Evolutionary conservation across 2,329 filamentous ascomycete species (phyloP).

Genomic region (Zymoseptoria crescenta): DNA sequence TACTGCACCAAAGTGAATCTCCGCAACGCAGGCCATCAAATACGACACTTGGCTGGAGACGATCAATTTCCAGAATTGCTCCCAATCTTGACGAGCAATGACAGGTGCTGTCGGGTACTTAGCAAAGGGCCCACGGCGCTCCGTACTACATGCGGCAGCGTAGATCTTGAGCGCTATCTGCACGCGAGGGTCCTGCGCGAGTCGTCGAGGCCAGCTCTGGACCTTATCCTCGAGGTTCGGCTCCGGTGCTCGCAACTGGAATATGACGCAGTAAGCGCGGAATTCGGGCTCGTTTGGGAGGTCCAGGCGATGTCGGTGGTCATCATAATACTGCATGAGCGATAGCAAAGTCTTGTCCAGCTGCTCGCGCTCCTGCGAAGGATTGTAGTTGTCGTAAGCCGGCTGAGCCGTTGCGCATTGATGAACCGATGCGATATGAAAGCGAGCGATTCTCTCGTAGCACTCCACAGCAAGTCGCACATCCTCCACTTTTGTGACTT

Average conservation of each 20-base stretch:
- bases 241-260: constrained; percentile 42
- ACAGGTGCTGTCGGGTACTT: constrained; percentile 39
- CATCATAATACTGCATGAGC: constrained; percentile 53
- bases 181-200: constrained; percentile 46
- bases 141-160: constrained; percentile 47
- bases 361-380: constrained; percentile 56
- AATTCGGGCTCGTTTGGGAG: constrained; percentile 58
- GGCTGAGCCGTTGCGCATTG: constrained; percentile 46
- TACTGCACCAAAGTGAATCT: constrained; percentile 54
- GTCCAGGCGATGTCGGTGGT: constrained; percentile 41
- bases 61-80: constrained; percentile 50
- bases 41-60: constrained; percentile 51
- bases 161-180: constrained; percentile 51
- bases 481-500: constrained; percentile 49
- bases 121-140: constrained; percentile 44
- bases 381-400: constrained; percentile 45
- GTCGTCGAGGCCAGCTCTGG: constrained; percentile 45
- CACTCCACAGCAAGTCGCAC: constrained; percentile 52
- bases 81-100: constrained; percentile 51
- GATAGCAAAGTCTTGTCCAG: constrained; percentile 56
- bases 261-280: constrained; percentile 53
- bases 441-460: constrained; percentile 55
- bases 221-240: constrained; percentile 52
- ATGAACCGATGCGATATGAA: constrained; percentile 56
- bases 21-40: constrained; percentile 56